Conservation (phyloP, 2,329 filamentous ascomycete genomes). For the Samsoniella hepiali region DNA sequence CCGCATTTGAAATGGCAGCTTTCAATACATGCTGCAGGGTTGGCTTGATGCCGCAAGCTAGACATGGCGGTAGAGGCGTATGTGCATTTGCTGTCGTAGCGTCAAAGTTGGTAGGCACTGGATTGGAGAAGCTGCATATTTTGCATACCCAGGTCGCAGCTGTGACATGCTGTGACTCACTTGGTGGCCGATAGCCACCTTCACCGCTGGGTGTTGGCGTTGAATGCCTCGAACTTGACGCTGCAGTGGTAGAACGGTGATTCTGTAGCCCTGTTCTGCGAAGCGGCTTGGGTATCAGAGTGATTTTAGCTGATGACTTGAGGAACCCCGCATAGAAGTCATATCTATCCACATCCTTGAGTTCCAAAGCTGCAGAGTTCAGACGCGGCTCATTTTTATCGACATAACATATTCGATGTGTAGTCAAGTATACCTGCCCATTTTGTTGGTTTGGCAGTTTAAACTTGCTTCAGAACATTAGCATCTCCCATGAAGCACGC, state of each 20-base stretch:
- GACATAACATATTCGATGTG: conserved; percentile 92
- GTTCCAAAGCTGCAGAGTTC: conserved; percentile 77
- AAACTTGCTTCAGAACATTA: conserved; percentile 60
- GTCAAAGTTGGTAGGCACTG: conserved; percentile 90
- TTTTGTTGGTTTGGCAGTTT: conserved; percentile 94
- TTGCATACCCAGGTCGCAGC: conserved; percentile 90
- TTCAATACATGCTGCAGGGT: conserved; percentile 79
- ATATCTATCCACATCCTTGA: conserved; percentile 86
- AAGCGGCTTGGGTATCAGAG: conserved; percentile 74
- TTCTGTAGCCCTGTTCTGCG: conserved; percentile 62
- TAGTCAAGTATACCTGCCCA: conserved; percentile 94
- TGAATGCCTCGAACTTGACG: conserved; percentile 45
- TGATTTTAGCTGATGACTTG: conserved; percentile 93
- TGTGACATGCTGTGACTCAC: conserved; percentile 31
- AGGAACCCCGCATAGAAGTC: conserved; percentile 93
- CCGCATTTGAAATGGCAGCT: conserved; percentile 74
- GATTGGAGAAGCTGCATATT: conserved; percentile 93
- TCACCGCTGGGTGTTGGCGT: conserved; percentile 31
- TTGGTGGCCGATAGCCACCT: conserved; percentile 38
- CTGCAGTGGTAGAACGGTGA: conserved; percentile 43
- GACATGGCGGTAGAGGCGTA: conserved; percentile 79
- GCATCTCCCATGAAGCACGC: background rate
- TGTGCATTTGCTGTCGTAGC: conserved; percentile 74
- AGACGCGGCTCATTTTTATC: conserved; percentile 82
- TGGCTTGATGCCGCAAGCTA: conserved; percentile 92